These are phyloP conservation scores for Pythium sukuiense DNA, from an alignment of 352 stramenopile genomes.

Conservation along the genomic window DNA sequence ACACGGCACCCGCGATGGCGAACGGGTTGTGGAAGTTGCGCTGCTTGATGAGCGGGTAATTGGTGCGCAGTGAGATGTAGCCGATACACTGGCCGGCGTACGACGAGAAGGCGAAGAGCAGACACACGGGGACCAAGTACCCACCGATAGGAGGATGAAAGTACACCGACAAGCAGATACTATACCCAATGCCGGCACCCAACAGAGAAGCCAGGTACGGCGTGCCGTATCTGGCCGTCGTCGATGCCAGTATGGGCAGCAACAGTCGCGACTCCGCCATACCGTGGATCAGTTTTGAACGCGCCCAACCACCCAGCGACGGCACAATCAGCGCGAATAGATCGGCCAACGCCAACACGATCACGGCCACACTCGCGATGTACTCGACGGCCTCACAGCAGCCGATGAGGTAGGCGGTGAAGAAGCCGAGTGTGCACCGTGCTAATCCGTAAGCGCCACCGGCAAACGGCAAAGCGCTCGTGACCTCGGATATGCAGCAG, in stretches of 20 bases:
- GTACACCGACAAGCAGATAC: conserved; percentile 20
- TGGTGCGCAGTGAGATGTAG: conserved; percentile 25
- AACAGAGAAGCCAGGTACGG: conserved; percentile 2
- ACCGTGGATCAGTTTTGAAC: no score
- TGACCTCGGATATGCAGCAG: not conserved
- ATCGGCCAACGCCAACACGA: no score
- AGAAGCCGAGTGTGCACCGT: conserved; percentile 6
- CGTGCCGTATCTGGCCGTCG: no score
- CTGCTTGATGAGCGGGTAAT: conserved; percentile 11
- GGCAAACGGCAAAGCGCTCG: conserved; percentile 6
- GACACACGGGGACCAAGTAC: conserved; percentile 23
- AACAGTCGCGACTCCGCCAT: no score
- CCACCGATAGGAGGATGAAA: not conserved
- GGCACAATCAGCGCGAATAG: no score
- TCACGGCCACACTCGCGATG: not conserved
- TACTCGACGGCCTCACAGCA: conserved; percentile 2
- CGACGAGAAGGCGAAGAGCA: conserved; percentile 23
- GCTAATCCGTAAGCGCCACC: no score
- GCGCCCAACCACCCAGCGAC: no score
- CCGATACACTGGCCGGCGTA: conserved; percentile 28
- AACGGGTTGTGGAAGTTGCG: conserved; percentile 22
- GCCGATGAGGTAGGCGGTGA: not conserved
- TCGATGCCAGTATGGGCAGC: no score
- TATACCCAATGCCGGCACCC: conserved; percentile 6
- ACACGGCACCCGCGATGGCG: conserved; percentile 22